Conservation (phyloP, 2,329 filamentous ascomycete species). For the Amauroascus niger region DNA sequence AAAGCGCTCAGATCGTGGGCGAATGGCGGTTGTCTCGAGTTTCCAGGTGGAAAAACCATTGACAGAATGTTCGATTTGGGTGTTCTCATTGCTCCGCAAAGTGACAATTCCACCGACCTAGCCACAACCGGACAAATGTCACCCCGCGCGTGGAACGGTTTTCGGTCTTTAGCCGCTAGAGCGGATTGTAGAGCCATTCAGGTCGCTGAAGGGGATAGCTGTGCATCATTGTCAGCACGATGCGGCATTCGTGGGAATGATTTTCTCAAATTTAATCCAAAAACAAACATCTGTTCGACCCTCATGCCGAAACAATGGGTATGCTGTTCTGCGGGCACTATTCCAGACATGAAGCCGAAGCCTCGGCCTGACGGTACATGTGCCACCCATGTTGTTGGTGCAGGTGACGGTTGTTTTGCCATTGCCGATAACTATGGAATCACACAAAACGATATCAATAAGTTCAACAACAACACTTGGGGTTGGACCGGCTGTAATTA, state of each 20-base stretch:
- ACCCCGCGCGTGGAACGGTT: constrained; percentile 12
- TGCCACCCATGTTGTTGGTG: constrained; percentile 28
- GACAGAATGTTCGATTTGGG: constrained; percentile 25
- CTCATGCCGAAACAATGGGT: constrained; percentile 30
- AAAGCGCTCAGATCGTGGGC: constrained; percentile 21
- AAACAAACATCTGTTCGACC: constrained; percentile 21
- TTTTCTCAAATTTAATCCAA: constrained; percentile 18
- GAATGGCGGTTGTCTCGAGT: constrained; percentile 6
- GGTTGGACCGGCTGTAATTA: constrained; percentile 34
- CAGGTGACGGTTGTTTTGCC: constrained; percentile 29
- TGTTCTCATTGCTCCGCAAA: constrained; percentile 32
- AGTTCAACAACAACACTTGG: constrained; percentile 40
- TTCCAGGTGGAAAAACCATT: background rate
- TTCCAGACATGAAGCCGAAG: constrained; percentile 32
- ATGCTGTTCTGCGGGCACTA: constrained; percentile 30
- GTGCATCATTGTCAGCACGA: background rate
- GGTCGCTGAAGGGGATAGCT: constrained; percentile 3
- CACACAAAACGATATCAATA: constrained; percentile 30
- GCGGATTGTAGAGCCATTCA: background rate
- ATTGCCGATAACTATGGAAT: constrained; percentile 34
- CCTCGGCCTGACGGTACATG: constrained; percentile 29
- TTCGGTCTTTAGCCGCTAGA: constrained; percentile 20
- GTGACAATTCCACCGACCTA: background rate
- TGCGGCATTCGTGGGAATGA: constrained; percentile 2
- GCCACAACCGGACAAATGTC: background rate